Evolutionary conservation across 2,329 filamentous ascomycete genomes (phyloP).

Genomic region (Rhynchosporium agropyri): DNA sequence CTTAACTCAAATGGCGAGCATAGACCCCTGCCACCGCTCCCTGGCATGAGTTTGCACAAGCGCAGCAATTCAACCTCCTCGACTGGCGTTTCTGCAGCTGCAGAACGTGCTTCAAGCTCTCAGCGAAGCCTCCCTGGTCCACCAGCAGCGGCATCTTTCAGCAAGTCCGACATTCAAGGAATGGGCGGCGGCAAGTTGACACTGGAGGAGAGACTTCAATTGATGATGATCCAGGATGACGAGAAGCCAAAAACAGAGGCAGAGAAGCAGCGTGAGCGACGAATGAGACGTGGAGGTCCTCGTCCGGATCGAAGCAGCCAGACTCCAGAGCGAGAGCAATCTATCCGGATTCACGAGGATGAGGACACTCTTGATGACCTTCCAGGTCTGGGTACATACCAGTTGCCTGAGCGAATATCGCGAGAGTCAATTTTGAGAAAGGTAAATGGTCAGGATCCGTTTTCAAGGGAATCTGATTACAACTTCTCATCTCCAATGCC

Average conservation of each 20-base stretch:
- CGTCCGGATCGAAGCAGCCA: constrained; percentile 48
- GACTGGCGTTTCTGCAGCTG: constrained; percentile 66
- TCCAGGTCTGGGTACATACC: constrained; percentile 60
- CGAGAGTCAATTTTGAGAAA: constrained; percentile 91
- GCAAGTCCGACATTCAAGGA: constrained; percentile 77
- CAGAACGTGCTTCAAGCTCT: constrained; percentile 69
- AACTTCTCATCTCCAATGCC: constrained; percentile 65
- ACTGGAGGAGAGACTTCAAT: constrained; percentile 79
- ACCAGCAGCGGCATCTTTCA: constrained; percentile 65
- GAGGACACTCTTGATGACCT: constrained; percentile 64
- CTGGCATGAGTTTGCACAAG: constrained; percentile 56
- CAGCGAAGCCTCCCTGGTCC: constrained; percentile 73
- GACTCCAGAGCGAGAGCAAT: constrained; percentile 39
- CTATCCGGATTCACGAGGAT: constrained; percentile 51
- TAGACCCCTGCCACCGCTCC: constrained; percentile 84
- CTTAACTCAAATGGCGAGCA: constrained; percentile 78
- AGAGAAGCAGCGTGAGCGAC: constrained; percentile 68
- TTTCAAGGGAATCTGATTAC: constrained; percentile 63
- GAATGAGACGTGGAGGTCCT: constrained; percentile 63
- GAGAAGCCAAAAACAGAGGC: constrained; percentile 58
- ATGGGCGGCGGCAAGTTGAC: constrained; percentile 78
- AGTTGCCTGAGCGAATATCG: constrained; percentile 78
- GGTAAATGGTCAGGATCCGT: constrained; percentile 64
- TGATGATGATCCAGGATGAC: constrained; percentile 85
- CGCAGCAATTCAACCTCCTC: constrained; percentile 57